phyloP scores from a whole-genome alignment of 192 early-diverging fungal genomes.

The Anaeromyces robustus region DNA sequence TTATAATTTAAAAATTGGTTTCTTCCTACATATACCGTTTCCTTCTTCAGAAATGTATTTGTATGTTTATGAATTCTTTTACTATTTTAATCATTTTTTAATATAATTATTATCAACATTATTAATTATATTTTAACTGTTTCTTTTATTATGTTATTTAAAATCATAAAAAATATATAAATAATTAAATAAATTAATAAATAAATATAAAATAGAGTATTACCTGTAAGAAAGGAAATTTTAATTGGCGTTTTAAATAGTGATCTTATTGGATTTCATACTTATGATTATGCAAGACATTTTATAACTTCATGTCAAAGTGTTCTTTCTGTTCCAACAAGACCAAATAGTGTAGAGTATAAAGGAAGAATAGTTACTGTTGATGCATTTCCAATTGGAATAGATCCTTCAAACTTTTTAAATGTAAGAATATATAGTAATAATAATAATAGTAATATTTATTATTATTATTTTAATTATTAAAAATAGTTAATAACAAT shows the following conservation, averaged over 20 bases:
- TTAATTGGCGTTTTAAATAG: slow-evolving; percentile 82
- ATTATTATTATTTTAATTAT: no score
- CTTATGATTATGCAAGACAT: slow-evolving; percentile 72
- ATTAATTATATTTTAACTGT: no score
- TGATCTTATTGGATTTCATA: slow-evolving; percentile 93
- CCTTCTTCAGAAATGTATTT: slow-evolving; percentile 90
- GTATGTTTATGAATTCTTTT: slow-evolving; percentile 6
- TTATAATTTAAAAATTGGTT: slow-evolving; percentile 75
- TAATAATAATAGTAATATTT: no score
- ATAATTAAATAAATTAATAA: no score
- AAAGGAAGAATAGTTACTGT: slow-evolving; percentile 87
- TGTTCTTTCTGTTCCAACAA: slow-evolving; percentile 80
- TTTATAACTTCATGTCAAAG: slow-evolving; percentile 92
- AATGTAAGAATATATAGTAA: not conserved
- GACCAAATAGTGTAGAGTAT: slow-evolving; percentile 85
- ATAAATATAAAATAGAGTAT: slow-evolving; percentile 32
- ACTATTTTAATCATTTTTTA: no score
- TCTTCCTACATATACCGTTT: slow-evolving; percentile 94
- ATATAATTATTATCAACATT: no score
- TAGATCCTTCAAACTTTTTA: slow-evolving; percentile 86
- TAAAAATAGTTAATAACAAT: no score
- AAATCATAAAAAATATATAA: no score
- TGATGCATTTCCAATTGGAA: slow-evolving; percentile 98
- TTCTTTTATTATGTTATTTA: no score
- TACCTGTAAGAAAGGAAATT: slow-evolving; percentile 87